Evolutionary conservation across 495 filamentous ascomycete genomes (phyloP), one percentile per base, ranked within the genome.

Genomic region (Annulohypoxylon moriforme): DNA sequence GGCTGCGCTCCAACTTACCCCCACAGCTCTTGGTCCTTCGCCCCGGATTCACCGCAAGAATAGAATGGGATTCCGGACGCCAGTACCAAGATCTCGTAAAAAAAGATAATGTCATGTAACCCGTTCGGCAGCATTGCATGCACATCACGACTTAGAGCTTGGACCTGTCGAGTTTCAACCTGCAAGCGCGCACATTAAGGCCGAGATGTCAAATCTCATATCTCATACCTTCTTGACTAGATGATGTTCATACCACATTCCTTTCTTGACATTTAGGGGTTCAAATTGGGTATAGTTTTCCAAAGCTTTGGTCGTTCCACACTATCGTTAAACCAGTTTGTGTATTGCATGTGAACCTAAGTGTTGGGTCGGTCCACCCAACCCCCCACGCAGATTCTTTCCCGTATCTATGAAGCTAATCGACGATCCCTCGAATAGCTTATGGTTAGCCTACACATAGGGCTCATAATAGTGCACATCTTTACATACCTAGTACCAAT

Each of bases 51-150:
- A 50, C 29, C 6, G 36, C 6, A 33, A 27, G 36, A 8, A 33
- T 36, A 16, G 16, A 40, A 6, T 38, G 18, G 42, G 11, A 16
- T 55, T 36, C 18, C 42, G 8, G 31, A 42, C 1, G 10, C 25
- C 14, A 20, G 22, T 11, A 25, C 24, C 22, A 49, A 31, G 8
- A 34, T 24, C 24, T 29, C 1, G 18, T 18, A 24, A 33, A 44
- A n/a, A 34, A 11, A 29, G 44, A 44, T 64, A 58, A 44, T 44
- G 25, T 31, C 52, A 70, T 70, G 67, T 64, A 64, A 69, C 67
- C 46, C 8, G 55, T 2, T 55, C 31, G 36, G 46, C 55, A 55
- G 22, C 53, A 56, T 18, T 27, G 29, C 29, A 57, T 36, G 40
- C 46, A 5, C 18, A 46, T 49, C 33, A 33, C 33, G n/a, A 60